Evolutionary conservation across 2,329 filamentous ascomycete genomes (phyloP), one percentile per base, ranked within the genome.

Genomic region (Cladosporium cucumerinum): DNA sequence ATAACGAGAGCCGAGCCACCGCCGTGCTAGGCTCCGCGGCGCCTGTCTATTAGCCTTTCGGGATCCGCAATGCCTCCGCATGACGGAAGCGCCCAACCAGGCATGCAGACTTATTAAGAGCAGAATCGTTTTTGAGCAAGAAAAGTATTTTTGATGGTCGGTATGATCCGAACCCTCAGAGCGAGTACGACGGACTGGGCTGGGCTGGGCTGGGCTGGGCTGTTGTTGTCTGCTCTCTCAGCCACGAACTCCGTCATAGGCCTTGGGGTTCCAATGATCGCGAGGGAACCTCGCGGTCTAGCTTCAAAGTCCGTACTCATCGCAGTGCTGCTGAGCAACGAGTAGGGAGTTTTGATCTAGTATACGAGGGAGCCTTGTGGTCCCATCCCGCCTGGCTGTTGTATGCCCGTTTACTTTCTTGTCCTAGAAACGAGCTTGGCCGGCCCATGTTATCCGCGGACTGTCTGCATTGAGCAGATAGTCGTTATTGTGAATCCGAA

Each of bases 11-110:
- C 60, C 60, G 60, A 62, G 60, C 34, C 49, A 62, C 60, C n/a
- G 48, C 60, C 60, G 60, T 25, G 30, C 23, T 39, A 30, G 49
- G 34, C 32, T 55, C 49, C 34, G 60, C 60, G 49, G 49, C 23
- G 32, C 51, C 57, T n/a, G 36, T 23, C 26, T 25, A 11, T 30
- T 51, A 51, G 12, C 34, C 49, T 52, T 26, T 30, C 32, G 36
- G 57, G 25, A 43, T 51, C 60, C 60, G 60, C 60, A 62, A 62
- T 62, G 60, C 49, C 60, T 62, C 60, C 60, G 60, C 49, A 49
- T 61, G 28, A 61, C 46, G 58, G 43, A 46, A 36, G 14, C 30
- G 26, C 16, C 51, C 26, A 52, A 18, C 49, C 25, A 54, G 28
- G 54, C 32, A 32, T 32, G 28, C 30, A 32, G 54, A 30, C 52